phyloP scores from a whole-genome alignment of 2,329 filamentous ascomycete genomes.

The Ustulina deusta region DNA sequence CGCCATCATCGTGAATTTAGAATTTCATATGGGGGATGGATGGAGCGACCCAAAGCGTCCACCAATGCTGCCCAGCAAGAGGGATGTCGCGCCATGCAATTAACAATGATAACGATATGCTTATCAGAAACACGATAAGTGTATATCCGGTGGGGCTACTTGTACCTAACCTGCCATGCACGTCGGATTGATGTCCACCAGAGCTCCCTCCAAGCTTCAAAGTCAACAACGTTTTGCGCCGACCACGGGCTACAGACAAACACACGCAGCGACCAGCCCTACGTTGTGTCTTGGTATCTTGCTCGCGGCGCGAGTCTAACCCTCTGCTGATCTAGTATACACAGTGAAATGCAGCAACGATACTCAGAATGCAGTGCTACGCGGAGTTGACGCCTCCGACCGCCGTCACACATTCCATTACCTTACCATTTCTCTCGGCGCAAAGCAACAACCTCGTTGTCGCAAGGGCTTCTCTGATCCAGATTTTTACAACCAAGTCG shows the following conservation, averaged over 20 bases:
- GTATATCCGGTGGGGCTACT: conserved; percentile 7
- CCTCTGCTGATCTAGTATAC: conserved; percentile 4
- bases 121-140: conserved; percentile 28
- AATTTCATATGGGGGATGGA: background rate
- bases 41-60: background rate
- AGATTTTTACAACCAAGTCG: conserved; percentile 83
- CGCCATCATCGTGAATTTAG: background rate
- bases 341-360: conserved; percentile 48
- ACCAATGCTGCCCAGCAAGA: too few relatives aligned
- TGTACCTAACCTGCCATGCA: background rate
- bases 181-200: background rate
- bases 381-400: conserved; percentile 94
- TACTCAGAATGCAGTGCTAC: conserved; percentile 87
- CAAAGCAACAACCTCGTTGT: conserved; percentile 87
- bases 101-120: conserved; percentile 7
- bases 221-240: conserved; percentile 26
- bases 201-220: conserved; percentile 23
- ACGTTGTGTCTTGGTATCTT: background rate
- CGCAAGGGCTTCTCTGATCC: conserved; percentile 91
- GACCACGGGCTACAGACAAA: background rate
- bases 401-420: conserved; percentile 89
- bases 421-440: conserved; percentile 79
- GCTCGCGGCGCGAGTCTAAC: background rate
- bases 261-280: background rate
- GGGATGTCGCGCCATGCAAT: conserved; percentile 6